These are phyloP conservation scores for Breynia disticha DNA, from an alignment of 441 rosid genomes.

Conservation along the genomic window DNA sequence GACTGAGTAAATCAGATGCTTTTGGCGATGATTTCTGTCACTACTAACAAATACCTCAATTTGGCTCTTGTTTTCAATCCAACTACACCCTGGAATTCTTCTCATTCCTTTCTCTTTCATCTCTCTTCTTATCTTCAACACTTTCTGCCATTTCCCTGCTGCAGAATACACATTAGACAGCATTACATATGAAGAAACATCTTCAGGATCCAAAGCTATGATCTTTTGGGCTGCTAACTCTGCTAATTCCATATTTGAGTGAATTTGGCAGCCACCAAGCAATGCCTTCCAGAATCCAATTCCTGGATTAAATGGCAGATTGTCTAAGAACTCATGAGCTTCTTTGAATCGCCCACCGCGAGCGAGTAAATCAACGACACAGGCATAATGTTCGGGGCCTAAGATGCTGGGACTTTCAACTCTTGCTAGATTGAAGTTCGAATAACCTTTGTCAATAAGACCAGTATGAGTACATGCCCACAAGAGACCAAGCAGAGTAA, in stretches of 20 bases:
- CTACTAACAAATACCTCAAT: slow-evolving; percentile 45
- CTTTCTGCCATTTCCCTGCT: slow-evolving; percentile 56
- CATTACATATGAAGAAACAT: slow-evolving; percentile 73
- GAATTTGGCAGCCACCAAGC: slow-evolving; percentile 73
- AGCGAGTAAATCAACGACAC: slow-evolving; percentile 68
- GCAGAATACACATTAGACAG: slow-evolving; percentile 70
- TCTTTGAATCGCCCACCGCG: slow-evolving; percentile 54
- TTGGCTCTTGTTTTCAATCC: slow-evolving; percentile 54
- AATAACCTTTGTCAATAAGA: slow-evolving; percentile 52
- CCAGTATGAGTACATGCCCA: slow-evolving; percentile 80
- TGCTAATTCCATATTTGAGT: slow-evolving; percentile 43
- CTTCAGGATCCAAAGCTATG: slow-evolving; percentile 55
- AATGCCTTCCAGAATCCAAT: slow-evolving; percentile 84
- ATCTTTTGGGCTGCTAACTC: slow-evolving; percentile 47
- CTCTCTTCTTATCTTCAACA: slow-evolving; percentile 38
- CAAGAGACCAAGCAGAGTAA: slow-evolving; percentile 56
- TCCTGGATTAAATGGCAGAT: slow-evolving; percentile 61
- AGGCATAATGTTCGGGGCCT: slow-evolving; percentile 60
- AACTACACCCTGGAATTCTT: slow-evolving; percentile 66
- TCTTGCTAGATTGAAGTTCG: slow-evolving; percentile 42
- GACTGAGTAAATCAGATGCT: slow-evolving; percentile 38
- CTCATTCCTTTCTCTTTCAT: slow-evolving; percentile 51
- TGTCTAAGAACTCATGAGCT: slow-evolving; percentile 38
- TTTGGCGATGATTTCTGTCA: slow-evolving; percentile 34
- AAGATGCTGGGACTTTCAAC: slow-evolving; percentile 27